phyloP scores from a whole-genome alignment of 805 yeast species.

The Candida maesae region DNA sequence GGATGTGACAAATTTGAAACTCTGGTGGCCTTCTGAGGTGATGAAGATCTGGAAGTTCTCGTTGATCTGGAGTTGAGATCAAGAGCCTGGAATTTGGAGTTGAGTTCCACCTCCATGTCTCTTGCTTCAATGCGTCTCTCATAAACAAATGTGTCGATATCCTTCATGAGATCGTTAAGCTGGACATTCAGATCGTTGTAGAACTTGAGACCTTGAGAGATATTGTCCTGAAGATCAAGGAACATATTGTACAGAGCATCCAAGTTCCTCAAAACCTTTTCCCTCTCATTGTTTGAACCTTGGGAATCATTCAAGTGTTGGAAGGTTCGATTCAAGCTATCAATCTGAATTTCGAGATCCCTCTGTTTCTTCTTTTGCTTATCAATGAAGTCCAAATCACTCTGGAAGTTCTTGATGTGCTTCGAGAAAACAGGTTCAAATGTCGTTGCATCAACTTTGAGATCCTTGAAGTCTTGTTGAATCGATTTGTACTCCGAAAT shows the following conservation, averaged over 20 bases:
- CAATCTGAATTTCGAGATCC: slow-evolving; percentile 37
- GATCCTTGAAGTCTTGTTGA: slow-evolving; percentile 16
- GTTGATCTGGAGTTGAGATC: slow-evolving; percentile 3
- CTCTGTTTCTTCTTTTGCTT: slow-evolving; percentile 36
- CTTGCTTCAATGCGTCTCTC: slow-evolving; percentile 50
- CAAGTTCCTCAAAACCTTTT: slow-evolving; percentile 46
- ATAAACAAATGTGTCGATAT: slow-evolving; percentile 49
- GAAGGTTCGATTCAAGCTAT: slow-evolving; percentile 31
- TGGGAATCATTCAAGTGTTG: slow-evolving; percentile 13
- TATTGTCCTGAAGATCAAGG: slow-evolving; percentile 52
- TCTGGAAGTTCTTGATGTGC: slow-evolving; percentile 44
- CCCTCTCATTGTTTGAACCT: slow-evolving; percentile 31
- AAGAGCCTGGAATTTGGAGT: slow-evolving; percentile 30
- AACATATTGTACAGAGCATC: slow-evolving; percentile 28
- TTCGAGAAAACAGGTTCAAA: slow-evolving; percentile 39
- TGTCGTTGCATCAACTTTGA: slow-evolving; percentile 26
- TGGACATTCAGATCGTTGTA: slow-evolving; percentile 57
- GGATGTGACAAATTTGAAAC: background rate
- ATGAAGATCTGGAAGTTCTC: slow-evolving; percentile 4
- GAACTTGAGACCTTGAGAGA: slow-evolving; percentile 67
- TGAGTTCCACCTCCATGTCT: slow-evolving; percentile 39
- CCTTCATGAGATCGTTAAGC: slow-evolving; percentile 40
- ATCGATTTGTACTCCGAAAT: slow-evolving; percentile 42
- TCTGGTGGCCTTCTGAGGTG: background rate
- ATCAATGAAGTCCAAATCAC: slow-evolving; percentile 46